Evolutionary conservation across 192 early-diverging fungal genomes (phyloP).

Genomic region (Rhizoclosmatium globosum): DNA sequence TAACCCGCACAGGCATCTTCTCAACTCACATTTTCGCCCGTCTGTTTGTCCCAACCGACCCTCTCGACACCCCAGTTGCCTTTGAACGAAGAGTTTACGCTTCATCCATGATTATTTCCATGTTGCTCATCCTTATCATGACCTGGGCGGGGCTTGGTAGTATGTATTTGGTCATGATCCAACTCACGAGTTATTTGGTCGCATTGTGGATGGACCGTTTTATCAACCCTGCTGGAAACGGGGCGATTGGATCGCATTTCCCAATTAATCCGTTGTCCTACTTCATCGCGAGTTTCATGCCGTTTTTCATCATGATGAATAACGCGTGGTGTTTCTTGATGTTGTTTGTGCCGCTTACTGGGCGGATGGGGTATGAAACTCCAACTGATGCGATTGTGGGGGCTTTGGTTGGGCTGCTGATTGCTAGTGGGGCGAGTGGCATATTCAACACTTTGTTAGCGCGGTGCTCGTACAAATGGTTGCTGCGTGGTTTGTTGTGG

Average conservation of each 20-base stretch:
- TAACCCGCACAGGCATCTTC: slow-evolving; percentile 11
- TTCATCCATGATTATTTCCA: background rate
- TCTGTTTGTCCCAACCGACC: slow-evolving; percentile 2
- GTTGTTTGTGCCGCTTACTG: slow-evolving; percentile 74
- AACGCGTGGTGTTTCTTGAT: slow-evolving; percentile 50
- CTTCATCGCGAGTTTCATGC: slow-evolving; percentile 33
- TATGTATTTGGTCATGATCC: slow-evolving; percentile 33
- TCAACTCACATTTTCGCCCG: slow-evolving; percentile 10
- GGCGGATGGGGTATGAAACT: slow-evolving; percentile 70
- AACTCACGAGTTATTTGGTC: slow-evolving; percentile 10
- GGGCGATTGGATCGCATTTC: slow-evolving; percentile 5
- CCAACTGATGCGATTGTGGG: slow-evolving; percentile 72
- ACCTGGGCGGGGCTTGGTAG: slow-evolving; percentile 37
- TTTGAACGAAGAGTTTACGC: slow-evolving; percentile 15
- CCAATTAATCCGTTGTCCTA: slow-evolving; percentile 42
- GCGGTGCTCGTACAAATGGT: slow-evolving; percentile 36
- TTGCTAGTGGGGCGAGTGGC: slow-evolving; percentile 41
- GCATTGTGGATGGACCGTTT: slow-evolving; percentile 38
- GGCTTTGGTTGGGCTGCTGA: slow-evolving; percentile 61
- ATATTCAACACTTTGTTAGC: background rate
- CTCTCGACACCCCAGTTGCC: slow-evolving; percentile 12
- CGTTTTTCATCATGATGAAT: slow-evolving; percentile 22
- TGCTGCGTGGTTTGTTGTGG: slow-evolving; percentile 17
- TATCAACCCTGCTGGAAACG: slow-evolving; percentile 1
- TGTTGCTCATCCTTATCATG: background rate